These are phyloP conservation scores for Acer yangbiense DNA, from an alignment of 345 rosid genomes.

Conservation along the genomic window DNA sequence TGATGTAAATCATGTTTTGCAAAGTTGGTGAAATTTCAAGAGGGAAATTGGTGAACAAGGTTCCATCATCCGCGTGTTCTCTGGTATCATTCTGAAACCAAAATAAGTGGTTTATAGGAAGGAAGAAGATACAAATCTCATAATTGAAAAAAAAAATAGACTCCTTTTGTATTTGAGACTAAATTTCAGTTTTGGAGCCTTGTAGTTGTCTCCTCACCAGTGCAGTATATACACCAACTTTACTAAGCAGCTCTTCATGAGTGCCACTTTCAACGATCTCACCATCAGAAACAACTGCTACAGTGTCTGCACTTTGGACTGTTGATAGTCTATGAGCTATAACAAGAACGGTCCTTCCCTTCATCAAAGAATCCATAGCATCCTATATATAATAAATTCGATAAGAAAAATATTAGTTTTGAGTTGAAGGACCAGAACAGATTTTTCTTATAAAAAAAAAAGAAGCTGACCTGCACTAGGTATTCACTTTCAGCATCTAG, in stretches of 20 bases:
- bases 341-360: slow-evolving; percentile 89
- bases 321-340: slow-evolving; percentile 96
- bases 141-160: not conserved
- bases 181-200: slow-evolving; percentile 23
- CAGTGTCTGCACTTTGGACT: slow-evolving; percentile 77
- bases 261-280: slow-evolving; percentile 53
- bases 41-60: not conserved
- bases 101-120: no score
- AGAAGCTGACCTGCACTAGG: slow-evolving; percentile 75
- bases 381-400: slow-evolving; percentile 42
- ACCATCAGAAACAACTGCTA: slow-evolving; percentile 87
- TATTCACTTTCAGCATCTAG: slow-evolving; percentile 93
- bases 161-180: not conserved
- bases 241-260: slow-evolving; percentile 46
- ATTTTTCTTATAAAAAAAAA: not conserved
- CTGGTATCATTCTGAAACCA: not conserved
- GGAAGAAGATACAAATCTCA: not conserved
- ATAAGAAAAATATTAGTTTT: not conserved
- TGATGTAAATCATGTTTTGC: not conserved
- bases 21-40: not conserved
- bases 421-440: not conserved
- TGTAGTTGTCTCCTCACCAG: slow-evolving; percentile 32
- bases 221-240: slow-evolving; percentile 53
- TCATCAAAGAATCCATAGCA: slow-evolving; percentile 96
- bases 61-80: not conserved